Evolutionary conservation across 345 rosid genomes (phyloP).

Genomic region (Pelargonium nanum): DNA sequence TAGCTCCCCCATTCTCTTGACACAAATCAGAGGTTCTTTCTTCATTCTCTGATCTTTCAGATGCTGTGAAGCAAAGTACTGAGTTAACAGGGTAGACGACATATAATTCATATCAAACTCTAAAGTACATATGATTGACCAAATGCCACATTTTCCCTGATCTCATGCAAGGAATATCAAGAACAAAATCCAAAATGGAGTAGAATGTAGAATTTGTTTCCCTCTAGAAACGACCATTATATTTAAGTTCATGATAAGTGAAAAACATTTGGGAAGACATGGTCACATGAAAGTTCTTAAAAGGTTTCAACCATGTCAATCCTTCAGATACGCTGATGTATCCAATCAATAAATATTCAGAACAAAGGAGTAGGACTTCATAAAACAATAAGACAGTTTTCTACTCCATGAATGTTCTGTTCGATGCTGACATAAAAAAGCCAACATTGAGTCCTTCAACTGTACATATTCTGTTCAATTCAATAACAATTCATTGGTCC

Average conservation of each 20-base stretch:
- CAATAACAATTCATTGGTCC: no score
- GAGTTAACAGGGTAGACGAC: background rate
- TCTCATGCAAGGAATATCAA: background rate
- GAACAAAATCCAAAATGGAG: background rate
- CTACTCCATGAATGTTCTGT: no score
- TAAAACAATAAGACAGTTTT: no score
- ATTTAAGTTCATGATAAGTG: background rate
- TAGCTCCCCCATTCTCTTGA: slow-evolving; percentile 58
- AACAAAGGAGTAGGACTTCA: no score
- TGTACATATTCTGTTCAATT: no score
- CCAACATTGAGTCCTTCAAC: no score
- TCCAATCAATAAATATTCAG: no score
- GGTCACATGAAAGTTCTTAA: background rate
- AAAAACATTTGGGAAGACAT: background rate
- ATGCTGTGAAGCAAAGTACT: slow-evolving; percentile 23
- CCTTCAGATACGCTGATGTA: no score
- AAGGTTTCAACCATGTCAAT: no score
- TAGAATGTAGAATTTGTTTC: background rate
- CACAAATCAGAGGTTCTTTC: slow-evolving; percentile 18
- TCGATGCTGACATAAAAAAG: no score
- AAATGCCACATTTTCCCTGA: background rate
- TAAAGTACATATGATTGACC: background rate
- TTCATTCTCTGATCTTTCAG: slow-evolving; percentile 9
- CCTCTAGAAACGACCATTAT: background rate
- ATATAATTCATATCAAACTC: background rate